phyloP scores from a whole-genome alignment of 1,284 basidiomycete genomes.

The Leucocoprinus gongylophorus region DNA sequence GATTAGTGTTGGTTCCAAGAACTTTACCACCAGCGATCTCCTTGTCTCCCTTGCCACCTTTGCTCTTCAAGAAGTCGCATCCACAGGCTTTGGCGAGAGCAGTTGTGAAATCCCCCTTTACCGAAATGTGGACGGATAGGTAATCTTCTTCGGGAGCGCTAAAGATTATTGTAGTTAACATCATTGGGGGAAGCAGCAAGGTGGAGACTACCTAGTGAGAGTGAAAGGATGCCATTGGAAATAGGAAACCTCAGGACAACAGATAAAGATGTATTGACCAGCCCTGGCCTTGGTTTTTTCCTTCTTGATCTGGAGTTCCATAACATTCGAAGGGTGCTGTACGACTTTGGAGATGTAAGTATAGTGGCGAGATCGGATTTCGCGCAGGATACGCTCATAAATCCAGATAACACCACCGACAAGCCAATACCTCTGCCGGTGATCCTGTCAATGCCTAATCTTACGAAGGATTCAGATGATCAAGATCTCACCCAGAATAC shows the following conservation, averaged over 20 bases:
- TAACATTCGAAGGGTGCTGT: slow-evolving; percentile 84
- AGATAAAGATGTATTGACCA: slow-evolving; percentile 86
- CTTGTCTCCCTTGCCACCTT: slow-evolving; percentile 42
- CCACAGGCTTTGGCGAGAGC: slow-evolving; percentile 74
- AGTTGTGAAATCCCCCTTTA: slow-evolving; percentile 82
- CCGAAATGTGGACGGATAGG: slow-evolving; percentile 83
- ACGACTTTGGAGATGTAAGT: slow-evolving; percentile 91
- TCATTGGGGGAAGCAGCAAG: not conserved
- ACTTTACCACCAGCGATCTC: slow-evolving; percentile 46
- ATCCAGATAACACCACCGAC: slow-evolving; percentile 82
- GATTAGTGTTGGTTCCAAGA: slow-evolving; percentile 49
- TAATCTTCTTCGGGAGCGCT: slow-evolving; percentile 89
- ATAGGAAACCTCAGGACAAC: slow-evolving; percentile 81
- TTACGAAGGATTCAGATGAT: not conserved
- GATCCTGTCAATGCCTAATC: not conserved
- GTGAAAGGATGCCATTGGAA: slow-evolving; percentile 96
- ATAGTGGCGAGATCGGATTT: slow-evolving; percentile 78
- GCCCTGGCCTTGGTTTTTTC: slow-evolving; percentile 75
- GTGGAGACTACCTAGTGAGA: slow-evolving; percentile 54
- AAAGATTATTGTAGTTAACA: not conserved
- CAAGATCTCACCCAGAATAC: slow-evolving; percentile 77
- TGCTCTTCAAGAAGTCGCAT: slow-evolving; percentile 67
- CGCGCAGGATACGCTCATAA: slow-evolving; percentile 78
- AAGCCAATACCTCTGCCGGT: slow-evolving; percentile 74
- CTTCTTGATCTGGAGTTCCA: slow-evolving; percentile 93